A percentile compares a stretch with the other conserved stretches of the same genome.
phyloP scores from a whole-genome alignment of 2,329 filamentous ascomycete species.

The Aspergillus aculeatus region DNA sequence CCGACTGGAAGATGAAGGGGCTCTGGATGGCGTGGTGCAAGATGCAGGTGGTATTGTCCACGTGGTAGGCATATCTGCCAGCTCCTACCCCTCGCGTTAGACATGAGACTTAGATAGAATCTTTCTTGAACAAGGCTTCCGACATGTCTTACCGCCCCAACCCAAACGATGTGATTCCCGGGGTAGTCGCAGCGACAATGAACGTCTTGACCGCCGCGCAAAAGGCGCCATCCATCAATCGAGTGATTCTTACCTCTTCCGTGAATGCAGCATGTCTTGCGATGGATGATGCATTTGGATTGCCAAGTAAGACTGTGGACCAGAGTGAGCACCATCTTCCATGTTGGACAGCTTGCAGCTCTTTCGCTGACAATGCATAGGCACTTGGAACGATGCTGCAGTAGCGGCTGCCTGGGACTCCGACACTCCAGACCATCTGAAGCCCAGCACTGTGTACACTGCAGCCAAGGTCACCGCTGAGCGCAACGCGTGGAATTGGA shows the following conservation, averaged over 20 bases:
- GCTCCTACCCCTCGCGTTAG: too few species aligned
- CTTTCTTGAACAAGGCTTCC: slow-evolving; percentile 9
- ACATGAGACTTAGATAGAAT: not conserved
- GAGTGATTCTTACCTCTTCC: too few species aligned
- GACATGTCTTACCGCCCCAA: slow-evolving; percentile 36
- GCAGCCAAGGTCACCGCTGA: slow-evolving; percentile 51
- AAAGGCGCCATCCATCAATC: too few species aligned
- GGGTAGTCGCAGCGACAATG: too few species aligned
- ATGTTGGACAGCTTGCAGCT: slow-evolving; percentile 15
- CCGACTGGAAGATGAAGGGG: slow-evolving; percentile 38
- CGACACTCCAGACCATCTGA: not conserved
- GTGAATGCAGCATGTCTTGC: too few species aligned
- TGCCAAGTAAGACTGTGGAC: not conserved
- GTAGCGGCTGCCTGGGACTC: slow-evolving; percentile 8
- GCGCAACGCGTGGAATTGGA: slow-evolving; percentile 48
- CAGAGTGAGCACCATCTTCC: slow-evolving; percentile 20
- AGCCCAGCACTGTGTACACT: slow-evolving; percentile 18
- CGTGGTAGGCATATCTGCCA: slow-evolving; percentile 11
- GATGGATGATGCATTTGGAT: slow-evolving; percentile 12
- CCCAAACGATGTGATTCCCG: slow-evolving; percentile 37
- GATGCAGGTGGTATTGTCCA: slow-evolving; percentile 33
- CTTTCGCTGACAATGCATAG: slow-evolving; percentile 10
- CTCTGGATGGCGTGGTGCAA: slow-evolving; percentile 43
- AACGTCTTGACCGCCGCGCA: too few species aligned
- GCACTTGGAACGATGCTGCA: slow-evolving; percentile 8